Percentiles rank a stretch among this genome's conserved stretches.
These are phyloP conservation scores for Blyttiomyces sp. DNA, from an alignment of 371 early-diverging fungal species.

Conservation along the genomic window DNA sequence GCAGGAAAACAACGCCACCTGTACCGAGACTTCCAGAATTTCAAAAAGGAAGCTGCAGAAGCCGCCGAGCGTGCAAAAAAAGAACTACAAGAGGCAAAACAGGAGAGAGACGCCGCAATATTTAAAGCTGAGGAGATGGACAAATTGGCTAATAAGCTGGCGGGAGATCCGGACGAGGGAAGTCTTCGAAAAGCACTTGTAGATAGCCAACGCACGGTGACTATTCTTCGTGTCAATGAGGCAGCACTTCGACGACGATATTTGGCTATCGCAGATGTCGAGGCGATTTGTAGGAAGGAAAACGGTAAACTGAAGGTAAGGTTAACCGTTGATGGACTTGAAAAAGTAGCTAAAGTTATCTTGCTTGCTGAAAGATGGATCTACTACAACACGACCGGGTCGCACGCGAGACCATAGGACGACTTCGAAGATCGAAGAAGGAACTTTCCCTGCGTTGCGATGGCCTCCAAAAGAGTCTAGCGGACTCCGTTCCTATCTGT, in stretches of 20 bases:
- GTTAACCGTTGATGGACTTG: no score
- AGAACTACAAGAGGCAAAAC: slow-evolving; percentile 7
- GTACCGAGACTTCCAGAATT: slow-evolving; percentile 22
- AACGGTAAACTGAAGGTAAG: slow-evolving; percentile 24
- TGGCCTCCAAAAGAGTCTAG: slow-evolving; percentile 6
- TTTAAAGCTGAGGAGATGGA: slow-evolving; percentile 15
- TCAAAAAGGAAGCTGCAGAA: slow-evolving; percentile 4
- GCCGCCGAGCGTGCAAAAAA: slow-evolving; percentile 3
- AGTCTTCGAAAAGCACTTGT: slow-evolving; percentile 9
- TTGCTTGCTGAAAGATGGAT: slow-evolving; percentile 10
- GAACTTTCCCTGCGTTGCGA: slow-evolving; percentile 4
- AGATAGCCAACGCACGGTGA: slow-evolving; percentile 28
- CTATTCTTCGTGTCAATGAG: slow-evolving; percentile 37
- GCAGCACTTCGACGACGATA: slow-evolving; percentile 24
- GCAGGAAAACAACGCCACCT: slow-evolving; percentile 23
- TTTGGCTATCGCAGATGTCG: slow-evolving; percentile 24
- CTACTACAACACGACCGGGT: slow-evolving; percentile 22
- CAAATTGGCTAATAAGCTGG: background rate
- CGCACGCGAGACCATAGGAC: slow-evolving; percentile 26
- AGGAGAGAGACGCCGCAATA: background rate
- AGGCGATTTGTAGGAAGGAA: slow-evolving; percentile 26
- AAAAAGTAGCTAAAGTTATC: background rate
- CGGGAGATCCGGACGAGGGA: slow-evolving; percentile 9
- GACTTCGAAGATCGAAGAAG: slow-evolving; percentile 10
- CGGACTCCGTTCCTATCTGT: slow-evolving; percentile 30